Conservation (phyloP, 768 basidiomycete species). For the Pleurotus citrinopileatus region DNA sequence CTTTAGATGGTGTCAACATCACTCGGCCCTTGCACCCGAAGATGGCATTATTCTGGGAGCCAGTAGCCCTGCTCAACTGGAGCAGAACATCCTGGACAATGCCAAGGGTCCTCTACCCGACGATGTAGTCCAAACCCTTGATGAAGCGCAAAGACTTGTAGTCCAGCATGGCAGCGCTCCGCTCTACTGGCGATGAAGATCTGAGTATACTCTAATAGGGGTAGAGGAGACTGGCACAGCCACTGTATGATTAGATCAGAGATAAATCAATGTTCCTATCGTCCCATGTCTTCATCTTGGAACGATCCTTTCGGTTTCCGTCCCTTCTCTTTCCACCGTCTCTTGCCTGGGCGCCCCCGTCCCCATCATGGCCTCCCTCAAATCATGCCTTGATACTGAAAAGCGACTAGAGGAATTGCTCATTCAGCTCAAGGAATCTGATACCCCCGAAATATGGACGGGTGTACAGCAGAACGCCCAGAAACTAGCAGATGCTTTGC, state of each 20-base stretch:
- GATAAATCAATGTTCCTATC: slow-evolving; percentile 1
- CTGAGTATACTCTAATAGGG: not conserved
- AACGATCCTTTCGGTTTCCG: not conserved
- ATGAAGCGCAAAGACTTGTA: slow-evolving; percentile 45
- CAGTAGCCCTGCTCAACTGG: slow-evolving; percentile 39
- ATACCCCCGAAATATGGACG: slow-evolving; percentile 42
- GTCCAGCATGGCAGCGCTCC: slow-evolving; percentile 21
- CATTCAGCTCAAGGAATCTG: slow-evolving; percentile 22
- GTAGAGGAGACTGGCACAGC: slow-evolving; percentile 4
- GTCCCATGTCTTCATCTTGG: slow-evolving; percentile 2
- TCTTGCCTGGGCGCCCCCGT: no score
- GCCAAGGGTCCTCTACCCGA: slow-evolving; percentile 55
- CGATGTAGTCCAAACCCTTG: slow-evolving; percentile 46
- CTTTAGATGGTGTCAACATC: slow-evolving; percentile 50
- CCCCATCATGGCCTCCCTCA: not conserved
- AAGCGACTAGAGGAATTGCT: slow-evolving; percentile 33
- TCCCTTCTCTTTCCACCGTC: no score
- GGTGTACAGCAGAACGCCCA: slow-evolving; percentile 50
- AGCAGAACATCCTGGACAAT: slow-evolving; percentile 41
- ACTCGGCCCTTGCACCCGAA: slow-evolving; percentile 33
- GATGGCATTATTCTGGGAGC: slow-evolving; percentile 52
- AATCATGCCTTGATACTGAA: slow-evolving; percentile 20
- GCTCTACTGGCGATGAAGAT: slow-evolving; percentile 6
- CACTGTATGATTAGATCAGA: slow-evolving; percentile 8
- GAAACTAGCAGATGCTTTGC: slow-evolving; percentile 59